A percentile compares a stretch with the other conserved stretches of the same genome.
These are phyloP conservation scores for Ramularia collo-cygni DNA, from an alignment of 2,329 filamentous ascomycete genomes.

Conservation along the genomic window DNA sequence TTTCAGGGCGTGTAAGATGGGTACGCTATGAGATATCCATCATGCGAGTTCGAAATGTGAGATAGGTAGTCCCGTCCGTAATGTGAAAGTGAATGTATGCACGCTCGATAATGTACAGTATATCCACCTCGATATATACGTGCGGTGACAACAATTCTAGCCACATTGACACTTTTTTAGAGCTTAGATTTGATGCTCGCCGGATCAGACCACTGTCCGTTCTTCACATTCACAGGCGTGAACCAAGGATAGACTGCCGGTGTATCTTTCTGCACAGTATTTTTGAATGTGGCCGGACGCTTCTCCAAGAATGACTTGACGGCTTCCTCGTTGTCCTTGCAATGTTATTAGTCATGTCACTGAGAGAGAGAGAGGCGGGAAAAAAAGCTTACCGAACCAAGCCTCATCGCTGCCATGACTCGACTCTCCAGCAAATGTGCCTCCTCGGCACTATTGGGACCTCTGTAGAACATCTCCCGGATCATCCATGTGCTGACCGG, in stretches of 20 bases:
- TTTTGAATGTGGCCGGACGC: constrained; percentile 14
- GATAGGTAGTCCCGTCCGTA: too few relatives aligned
- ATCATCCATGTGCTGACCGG: constrained; percentile 19
- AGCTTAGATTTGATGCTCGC: constrained; percentile 15
- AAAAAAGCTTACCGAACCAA: constrained; percentile 8
- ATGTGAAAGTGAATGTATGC: too few relatives aligned
- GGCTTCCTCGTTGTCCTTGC: constrained; percentile 15
- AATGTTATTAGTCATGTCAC: not conserved
- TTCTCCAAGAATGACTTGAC: constrained; percentile 18
- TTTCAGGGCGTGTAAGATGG: too few relatives aligned
- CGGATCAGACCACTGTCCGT: constrained; percentile 13
- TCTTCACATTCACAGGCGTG: constrained; percentile 12
- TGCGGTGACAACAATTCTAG: too few relatives aligned
- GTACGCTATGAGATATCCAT: too few relatives aligned
- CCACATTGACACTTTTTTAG: not conserved
- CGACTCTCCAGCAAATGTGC: constrained; percentile 18
- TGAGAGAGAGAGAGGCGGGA: not conserved
- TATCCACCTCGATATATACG: too few relatives aligned
- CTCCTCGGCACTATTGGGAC: constrained; percentile 14
- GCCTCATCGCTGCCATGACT: constrained; percentile 17
- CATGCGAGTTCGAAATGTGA: too few relatives aligned
- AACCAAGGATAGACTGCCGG: constrained; percentile 18
- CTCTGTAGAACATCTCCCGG: constrained; percentile 17
- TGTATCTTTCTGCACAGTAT: constrained; percentile 13
- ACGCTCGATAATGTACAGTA: too few relatives aligned